Evolutionary conservation across 352 stramenopile species (phyloP).

Genomic region (Phytophthora boehmeriae): DNA sequence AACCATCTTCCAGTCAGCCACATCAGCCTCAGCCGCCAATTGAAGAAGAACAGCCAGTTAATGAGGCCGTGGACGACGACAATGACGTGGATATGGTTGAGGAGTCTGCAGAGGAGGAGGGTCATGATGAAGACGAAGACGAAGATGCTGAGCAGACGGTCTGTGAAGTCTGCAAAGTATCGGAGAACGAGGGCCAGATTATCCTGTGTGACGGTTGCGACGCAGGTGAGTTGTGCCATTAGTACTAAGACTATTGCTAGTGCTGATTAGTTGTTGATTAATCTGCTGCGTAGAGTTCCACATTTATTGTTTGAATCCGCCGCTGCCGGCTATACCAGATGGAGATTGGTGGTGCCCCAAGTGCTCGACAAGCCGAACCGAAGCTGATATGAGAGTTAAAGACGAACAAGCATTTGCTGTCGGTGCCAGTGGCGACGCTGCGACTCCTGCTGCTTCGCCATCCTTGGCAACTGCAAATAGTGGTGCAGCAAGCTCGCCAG

Average conservation of each 20-base stretch:
- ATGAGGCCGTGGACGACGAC: constrained; percentile 7
- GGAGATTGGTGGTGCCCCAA: constrained; percentile 65
- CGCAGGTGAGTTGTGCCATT: constrained; percentile 18
- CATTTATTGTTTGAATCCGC: constrained; percentile 60
- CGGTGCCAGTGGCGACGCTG: background rate
- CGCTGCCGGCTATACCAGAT: constrained; percentile 45
- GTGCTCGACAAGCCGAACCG: constrained; percentile 29
- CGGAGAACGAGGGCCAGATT: constrained; percentile 44
- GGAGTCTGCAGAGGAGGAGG: constrained; percentile 4
- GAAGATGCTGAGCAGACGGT: constrained; percentile 33
- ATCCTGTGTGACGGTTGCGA: constrained; percentile 67
- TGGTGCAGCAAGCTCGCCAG: background rate
- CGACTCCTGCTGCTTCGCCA: background rate
- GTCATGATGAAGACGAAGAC: constrained; percentile 5
- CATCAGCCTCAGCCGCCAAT: constrained; percentile 3
- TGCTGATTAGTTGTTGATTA: background rate
- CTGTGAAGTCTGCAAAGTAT: constrained; percentile 52
- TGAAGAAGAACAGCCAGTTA: constrained; percentile 2
- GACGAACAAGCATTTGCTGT: constrained; percentile 14
- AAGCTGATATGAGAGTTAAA: constrained; percentile 22
- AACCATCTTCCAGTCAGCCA: constrained; percentile 7
- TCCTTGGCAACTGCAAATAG: background rate
- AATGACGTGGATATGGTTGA: constrained; percentile 37
- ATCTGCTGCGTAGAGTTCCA: constrained; percentile 50
- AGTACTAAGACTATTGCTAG: background rate